phyloP scores from a whole-genome alignment of 2,329 filamentous ascomycete genomes.

The Calcarisporium arbuscula region DNA sequence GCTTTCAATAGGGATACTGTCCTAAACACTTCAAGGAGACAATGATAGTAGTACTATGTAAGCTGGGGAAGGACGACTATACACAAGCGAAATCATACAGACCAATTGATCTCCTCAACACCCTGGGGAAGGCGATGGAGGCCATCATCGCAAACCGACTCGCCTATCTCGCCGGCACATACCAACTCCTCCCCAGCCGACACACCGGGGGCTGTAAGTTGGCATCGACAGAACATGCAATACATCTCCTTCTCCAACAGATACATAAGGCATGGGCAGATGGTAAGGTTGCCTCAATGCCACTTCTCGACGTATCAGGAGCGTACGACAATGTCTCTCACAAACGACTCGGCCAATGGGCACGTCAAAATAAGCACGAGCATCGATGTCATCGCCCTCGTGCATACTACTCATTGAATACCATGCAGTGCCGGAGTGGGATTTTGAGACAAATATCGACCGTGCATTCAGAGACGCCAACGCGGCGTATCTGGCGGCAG shows the following conservation, averaged over 20 bases:
- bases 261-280: conserved; percentile 10
- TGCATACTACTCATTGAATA: too few relatives aligned
- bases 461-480: too few relatives aligned
- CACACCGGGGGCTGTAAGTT: conserved; percentile 9
- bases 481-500: too few relatives aligned
- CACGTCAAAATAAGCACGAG: too few relatives aligned
- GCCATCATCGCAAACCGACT: conserved; percentile 11
- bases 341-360: too few relatives aligned
- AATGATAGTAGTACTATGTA: conserved; percentile 11
- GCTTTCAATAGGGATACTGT: conserved; percentile 12
- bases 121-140: conserved; percentile 11
- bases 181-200: conserved; percentile 4
- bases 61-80: conserved; percentile 14
- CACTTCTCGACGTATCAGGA: conserved; percentile 12
- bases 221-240: conserved; percentile 8
- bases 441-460: too few relatives aligned
- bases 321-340: conserved; percentile 12
- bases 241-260: conserved; percentile 8
- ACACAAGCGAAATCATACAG: conserved; percentile 12
- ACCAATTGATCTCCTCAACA: conserved; percentile 12
- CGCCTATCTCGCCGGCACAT: conserved; percentile 7
- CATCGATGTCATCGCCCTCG: too few relatives aligned
- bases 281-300: conserved; percentile 9
- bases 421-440: too few relatives aligned
- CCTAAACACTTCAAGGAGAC: conserved; percentile 11